These are phyloP conservation scores for Vaccinium darrowii DNA, from an alignment of 148 eudicot species.

Conservation along the genomic window DNA sequence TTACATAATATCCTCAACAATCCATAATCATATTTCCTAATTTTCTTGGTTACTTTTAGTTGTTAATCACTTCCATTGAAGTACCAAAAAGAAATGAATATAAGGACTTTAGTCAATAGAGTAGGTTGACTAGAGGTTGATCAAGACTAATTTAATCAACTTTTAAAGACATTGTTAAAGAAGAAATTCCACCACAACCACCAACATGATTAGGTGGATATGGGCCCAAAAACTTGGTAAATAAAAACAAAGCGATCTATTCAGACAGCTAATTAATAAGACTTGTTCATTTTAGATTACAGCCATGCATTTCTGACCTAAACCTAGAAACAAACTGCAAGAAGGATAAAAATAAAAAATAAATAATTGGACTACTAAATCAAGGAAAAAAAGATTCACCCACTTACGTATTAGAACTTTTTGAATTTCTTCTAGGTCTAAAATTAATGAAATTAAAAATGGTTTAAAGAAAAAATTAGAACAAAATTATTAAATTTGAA, in stretches of 20 bases:
- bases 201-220: constrained; percentile 28
- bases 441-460: background rate
- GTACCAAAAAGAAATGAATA: background rate
- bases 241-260: background rate
- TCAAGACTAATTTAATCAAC: background rate
- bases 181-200: constrained; percentile 9
- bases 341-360: background rate
- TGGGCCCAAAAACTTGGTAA: constrained; percentile 17
- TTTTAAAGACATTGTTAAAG: background rate
- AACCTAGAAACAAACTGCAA: background rate
- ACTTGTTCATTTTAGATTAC: background rate
- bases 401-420: background rate
- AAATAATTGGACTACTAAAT: background rate
- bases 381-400: background rate
- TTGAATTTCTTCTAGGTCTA: background rate
- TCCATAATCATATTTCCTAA: background rate
- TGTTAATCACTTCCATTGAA: background rate
- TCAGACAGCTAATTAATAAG: background rate
- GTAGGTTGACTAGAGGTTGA: background rate
- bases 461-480: background rate
- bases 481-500: background rate
- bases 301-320: background rate
- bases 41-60: background rate
- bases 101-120: background rate
- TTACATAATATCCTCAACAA: background rate